Evolutionary conservation across 306 rosid species (phyloP), one percentile per base, ranked within the genome.

Genomic region (Mucuna pruriens): DNA sequence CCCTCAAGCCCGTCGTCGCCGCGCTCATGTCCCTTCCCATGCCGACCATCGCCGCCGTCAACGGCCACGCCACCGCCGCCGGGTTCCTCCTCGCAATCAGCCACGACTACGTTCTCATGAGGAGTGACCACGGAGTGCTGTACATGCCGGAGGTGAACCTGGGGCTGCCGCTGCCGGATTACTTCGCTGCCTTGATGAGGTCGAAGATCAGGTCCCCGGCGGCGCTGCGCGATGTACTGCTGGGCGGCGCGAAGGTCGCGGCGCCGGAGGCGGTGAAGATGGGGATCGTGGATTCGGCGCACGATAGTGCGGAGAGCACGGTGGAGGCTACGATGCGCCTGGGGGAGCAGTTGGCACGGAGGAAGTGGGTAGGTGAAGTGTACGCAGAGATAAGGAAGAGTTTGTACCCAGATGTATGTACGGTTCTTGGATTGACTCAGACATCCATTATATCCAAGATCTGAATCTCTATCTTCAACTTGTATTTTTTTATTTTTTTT

Each of bases 131-230:
- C 45, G 97, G 92, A 0, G 94, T 94, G 49, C 80, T 94, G 54
- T 91, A 86, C 86, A 91, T 91, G 94, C 89, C 91, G 74, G 97
- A 94, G 89, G 84, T 94, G 48, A 80, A 94, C 45, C 12, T 91
- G 0, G 92, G 74, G 6, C 61, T 94, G 39, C 82, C 91, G 12
- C 13, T 91, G 6, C 94, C 92, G 23, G 97, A 88, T 25, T 90
- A 90, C 86, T 87, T 91, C 83, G 16, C 79, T 39, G 90, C 84
- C 13, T 11, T 79, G 66, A 49, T 87, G 38, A 82, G 85, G 63
- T 58, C 77, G 26, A 91, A 89, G 86, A 85, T 94, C 36, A 62
- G 81, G 3, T 82, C 91, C 6, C 67, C 77, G 19, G 67, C 77
- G 33, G 86, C 61, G 4, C 51, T 89, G 61, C 83, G 95, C 2